Base-by-base conservation (phyloP, 805 yeast species). In the Yamadazyma sp. region DNA sequence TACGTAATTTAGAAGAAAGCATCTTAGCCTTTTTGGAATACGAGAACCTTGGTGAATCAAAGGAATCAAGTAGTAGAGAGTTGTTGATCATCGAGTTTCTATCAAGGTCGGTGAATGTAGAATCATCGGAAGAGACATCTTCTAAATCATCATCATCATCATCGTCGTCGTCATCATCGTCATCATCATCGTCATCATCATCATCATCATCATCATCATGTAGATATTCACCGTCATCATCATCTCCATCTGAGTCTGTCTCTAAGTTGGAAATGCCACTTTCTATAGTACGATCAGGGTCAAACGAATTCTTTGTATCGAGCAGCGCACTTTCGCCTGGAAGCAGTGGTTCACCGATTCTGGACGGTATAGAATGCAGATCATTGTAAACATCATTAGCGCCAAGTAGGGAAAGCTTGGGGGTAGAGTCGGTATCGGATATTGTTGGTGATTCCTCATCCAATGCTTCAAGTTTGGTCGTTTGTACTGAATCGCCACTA, bases 41-140 rank as follows among this genome's bases (percentile, higher is more conserved):
- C 3, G 40, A 28, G 18, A 32, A 40, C 18, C 15, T 17, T 21
- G 38, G 25, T 4, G 32, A 18, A 22, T 43, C 52, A 28, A 48
- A 57, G 1, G 62, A 56, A 21, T 50, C 56, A 5, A 53, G 44
- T 15, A 60, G 33, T n/a, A 54, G 38, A 7, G 59, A 59, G 10
- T 57, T 47, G 25, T 50, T 65, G 22, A 59, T 44, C n/a, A 63
- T 51, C 2, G 70, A 64, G 25, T 61, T 69, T 4, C 58, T 57
- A 33, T 68, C 73, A 8, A 67, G 61, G 32, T 68, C 74, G 0
- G 72, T 69, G 40, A 68, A 66, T 10, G 70, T 71, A 2, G 73
- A 66, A 31, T 69, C 73, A 5, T 59, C 48, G 7, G 65, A 54
- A 0, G 65, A 57, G 3, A 45, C 47, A 12, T 54, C 62, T 8